Percentiles rank a stretch among this genome's conserved stretches.
Conservation (phyloP, 139 green algal species). For the Zygnema cylindricum region DNA sequence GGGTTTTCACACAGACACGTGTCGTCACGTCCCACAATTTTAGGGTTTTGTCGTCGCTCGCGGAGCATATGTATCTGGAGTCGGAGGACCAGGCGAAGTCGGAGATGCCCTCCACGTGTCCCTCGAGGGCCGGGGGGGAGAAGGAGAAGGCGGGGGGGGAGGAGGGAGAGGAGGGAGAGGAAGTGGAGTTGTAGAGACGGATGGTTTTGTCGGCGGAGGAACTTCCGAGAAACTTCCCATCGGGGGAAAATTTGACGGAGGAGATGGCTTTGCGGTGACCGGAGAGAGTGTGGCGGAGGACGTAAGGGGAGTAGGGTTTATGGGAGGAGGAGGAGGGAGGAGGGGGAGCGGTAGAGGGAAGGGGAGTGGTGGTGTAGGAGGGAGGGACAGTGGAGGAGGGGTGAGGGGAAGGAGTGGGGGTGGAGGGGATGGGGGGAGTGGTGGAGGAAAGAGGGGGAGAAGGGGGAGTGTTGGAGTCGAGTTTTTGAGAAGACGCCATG, state of each 20-base stretch:
- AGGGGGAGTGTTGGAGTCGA: too few relatives aligned
- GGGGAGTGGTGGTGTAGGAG: too few relatives aligned
- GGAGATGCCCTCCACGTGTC: constrained; percentile 70
- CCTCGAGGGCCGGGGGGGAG: too few relatives aligned
- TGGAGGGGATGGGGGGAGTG: too few relatives aligned
- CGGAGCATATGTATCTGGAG: constrained; percentile 68
- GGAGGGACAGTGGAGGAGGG: too few relatives aligned
- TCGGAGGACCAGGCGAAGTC: constrained; percentile 82
- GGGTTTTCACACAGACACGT: constrained; percentile 43
- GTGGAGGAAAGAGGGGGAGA: too few relatives aligned
- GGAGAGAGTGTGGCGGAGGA: constrained; percentile 31
- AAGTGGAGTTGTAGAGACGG: constrained; percentile 71
- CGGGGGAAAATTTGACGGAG: constrained; percentile 70
- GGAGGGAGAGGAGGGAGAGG: too few relatives aligned
- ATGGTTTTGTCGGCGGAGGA: constrained; percentile 76
- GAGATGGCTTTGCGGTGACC: constrained; percentile 69
- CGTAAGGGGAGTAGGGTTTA: constrained; percentile 41
- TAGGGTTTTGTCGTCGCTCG: constrained; percentile 73
- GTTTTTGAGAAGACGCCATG: too few relatives aligned
- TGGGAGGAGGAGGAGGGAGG: background rate
- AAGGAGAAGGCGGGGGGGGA: too few relatives aligned
- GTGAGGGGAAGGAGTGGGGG: too few relatives aligned
- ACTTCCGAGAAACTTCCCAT: constrained; percentile 63
- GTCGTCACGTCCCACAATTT: constrained; percentile 74
- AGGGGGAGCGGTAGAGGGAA: too few relatives aligned